phyloP scores from a whole-genome alignment of 2,329 filamentous ascomycete species.

The Monilinia vaccinii-corymbosi region DNA sequence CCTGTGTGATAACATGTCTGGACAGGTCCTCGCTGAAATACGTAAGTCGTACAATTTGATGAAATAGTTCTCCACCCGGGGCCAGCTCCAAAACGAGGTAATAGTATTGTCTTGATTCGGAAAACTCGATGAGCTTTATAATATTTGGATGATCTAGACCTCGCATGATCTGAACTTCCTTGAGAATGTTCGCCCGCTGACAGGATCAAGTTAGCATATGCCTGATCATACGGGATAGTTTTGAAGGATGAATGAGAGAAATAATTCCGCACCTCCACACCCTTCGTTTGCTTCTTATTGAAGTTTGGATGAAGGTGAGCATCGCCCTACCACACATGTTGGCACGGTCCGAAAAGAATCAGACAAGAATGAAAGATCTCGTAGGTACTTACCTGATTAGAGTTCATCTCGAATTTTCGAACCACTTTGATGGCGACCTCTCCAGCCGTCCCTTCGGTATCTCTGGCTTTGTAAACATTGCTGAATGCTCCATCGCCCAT shows the following conservation, averaged over 20 bases:
- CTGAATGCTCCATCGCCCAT: conserved; percentile 99
- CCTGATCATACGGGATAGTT: background rate
- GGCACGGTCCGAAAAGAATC: conserved; percentile 37
- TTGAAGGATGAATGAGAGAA: conserved; percentile 25
- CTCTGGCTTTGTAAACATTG: conserved; percentile 88
- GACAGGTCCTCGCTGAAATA: conserved; percentile 97
- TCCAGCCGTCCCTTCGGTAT: conserved; percentile 58
- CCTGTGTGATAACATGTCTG: conserved; percentile 87
- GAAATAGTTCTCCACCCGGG: conserved; percentile 92
- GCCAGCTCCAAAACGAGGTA: conserved; percentile 95
- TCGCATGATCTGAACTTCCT: conserved; percentile 98
- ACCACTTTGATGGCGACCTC: conserved; percentile 98
- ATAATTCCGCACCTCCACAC: conserved; percentile 78
- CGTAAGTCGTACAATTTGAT: conserved; percentile 94
- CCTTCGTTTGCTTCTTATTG: conserved; percentile 88
- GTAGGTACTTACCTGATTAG: conserved; percentile 75
- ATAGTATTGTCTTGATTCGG: conserved; percentile 90
- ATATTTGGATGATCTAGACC: conserved; percentile 95
- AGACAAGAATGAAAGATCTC: conserved; percentile 25
- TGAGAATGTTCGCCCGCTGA: conserved; percentile 92
- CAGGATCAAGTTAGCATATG: conserved; percentile 11
- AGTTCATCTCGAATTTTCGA: conserved; percentile 98
- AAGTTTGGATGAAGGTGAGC: conserved; percentile 93
- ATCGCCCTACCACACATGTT: conserved; percentile 64
- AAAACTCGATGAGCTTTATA: conserved; percentile 85